Percentiles rank a stretch among this genome's conserved stretches.
Conservation (phyloP, 129 eudicot genomes). For the Silybum marianum region DNA sequence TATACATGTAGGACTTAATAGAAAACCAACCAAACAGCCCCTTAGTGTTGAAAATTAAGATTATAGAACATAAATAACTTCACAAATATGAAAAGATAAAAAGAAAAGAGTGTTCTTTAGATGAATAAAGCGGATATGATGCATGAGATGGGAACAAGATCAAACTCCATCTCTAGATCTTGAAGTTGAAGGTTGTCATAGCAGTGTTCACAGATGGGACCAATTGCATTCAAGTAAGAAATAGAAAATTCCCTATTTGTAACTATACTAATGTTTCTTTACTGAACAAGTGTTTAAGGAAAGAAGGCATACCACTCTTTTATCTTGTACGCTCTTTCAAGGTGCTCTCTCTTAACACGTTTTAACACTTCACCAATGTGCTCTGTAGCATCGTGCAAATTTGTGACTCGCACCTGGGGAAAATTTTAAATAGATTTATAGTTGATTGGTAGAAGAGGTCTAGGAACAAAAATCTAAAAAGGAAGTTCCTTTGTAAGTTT, state of each 20-base stretch:
- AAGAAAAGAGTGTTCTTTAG: too few species aligned
- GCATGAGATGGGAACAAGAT: too few species aligned
- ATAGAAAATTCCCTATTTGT: not conserved
- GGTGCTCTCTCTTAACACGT: slow-evolving; percentile 91
- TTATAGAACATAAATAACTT: too few species aligned
- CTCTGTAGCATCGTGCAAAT: slow-evolving; percentile 89
- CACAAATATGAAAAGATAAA: too few species aligned
- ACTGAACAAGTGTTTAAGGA: not conserved
- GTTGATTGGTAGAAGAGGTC: not conserved
- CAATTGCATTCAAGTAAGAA: not conserved
- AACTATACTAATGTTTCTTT: not conserved
- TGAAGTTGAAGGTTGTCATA: too few species aligned
- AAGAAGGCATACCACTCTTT: slow-evolving; percentile 58
- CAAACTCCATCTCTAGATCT: not conserved
- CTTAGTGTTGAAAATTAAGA: too few species aligned
- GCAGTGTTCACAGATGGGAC: not conserved
- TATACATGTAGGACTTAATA: too few species aligned
- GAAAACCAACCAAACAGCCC: too few species aligned
- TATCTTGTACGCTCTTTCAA: slow-evolving; percentile 86
- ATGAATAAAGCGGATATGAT: too few species aligned
- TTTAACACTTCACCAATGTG: slow-evolving; percentile 93
- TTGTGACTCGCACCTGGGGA: slow-evolving; percentile 89
- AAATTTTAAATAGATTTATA: not conserved
- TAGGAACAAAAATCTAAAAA: not conserved
- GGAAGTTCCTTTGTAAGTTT: not conserved